Evolutionary conservation across 345 rosid genomes (phyloP).

Genomic region (Lumnitzera racemosa): DNA sequence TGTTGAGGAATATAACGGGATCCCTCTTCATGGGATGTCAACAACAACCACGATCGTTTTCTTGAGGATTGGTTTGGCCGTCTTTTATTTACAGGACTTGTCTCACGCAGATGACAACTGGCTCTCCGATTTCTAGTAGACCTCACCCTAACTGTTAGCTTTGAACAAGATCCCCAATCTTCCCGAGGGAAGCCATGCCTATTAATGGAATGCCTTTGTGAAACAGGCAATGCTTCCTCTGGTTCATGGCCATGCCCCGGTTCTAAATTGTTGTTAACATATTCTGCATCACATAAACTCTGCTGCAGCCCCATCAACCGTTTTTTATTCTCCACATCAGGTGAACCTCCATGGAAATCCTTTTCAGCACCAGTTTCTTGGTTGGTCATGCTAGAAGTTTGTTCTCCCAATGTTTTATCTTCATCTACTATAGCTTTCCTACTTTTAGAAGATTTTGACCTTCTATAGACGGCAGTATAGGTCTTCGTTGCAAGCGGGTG

Average conservation of each 20-base stretch:
- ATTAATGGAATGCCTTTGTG: slow-evolving; percentile 5
- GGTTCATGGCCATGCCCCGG: slow-evolving; percentile 25
- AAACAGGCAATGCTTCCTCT: slow-evolving; percentile 17
- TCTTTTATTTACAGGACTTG: slow-evolving; percentile 42
- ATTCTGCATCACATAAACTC: slow-evolving; percentile 23
- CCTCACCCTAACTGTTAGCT: slow-evolving; percentile 55
- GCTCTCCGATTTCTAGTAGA: slow-evolving; percentile 81
- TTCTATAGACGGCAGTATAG: slow-evolving; percentile 72
- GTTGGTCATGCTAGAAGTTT: slow-evolving; percentile 31
- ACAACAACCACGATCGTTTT: slow-evolving; percentile 74
- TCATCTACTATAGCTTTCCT: slow-evolving; percentile 26
- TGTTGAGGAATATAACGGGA: slow-evolving; percentile 87
- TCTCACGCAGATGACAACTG: slow-evolving; percentile 48
- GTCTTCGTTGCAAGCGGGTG: slow-evolving; percentile 45
- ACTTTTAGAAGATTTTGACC: slow-evolving; percentile 51
- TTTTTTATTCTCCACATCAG: slow-evolving; percentile 26
- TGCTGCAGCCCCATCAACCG: slow-evolving; percentile 28
- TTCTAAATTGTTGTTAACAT: slow-evolving; percentile 9
- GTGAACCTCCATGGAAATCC: slow-evolving; percentile 29
- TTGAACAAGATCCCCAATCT: slow-evolving; percentile 67
- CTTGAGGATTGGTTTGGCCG: slow-evolving; percentile 43
- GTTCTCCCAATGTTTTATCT: slow-evolving; percentile 28
- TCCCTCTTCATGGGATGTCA: slow-evolving; percentile 78
- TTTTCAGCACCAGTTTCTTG: slow-evolving; percentile 22
- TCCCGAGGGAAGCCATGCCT: slow-evolving; percentile 40